Conservation (phyloP, 169 alveolate genomes). For the Cryptosporidium xiaoi region DNA sequence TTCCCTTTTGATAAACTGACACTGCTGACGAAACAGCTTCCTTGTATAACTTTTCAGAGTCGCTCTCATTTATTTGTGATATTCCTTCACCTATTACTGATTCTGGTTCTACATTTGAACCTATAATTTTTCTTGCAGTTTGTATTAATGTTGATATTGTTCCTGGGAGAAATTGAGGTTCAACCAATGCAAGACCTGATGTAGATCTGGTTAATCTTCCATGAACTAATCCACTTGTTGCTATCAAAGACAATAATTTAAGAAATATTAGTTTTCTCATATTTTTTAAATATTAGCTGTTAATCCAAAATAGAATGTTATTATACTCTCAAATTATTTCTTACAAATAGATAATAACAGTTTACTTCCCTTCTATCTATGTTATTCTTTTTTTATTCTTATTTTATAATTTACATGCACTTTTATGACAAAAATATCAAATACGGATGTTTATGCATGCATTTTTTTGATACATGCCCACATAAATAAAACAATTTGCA, state of each 20-base stretch:
- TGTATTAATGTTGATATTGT: conserved; percentile 68
- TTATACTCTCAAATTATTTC: too few species aligned
- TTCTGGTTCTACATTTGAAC: conserved; percentile 63
- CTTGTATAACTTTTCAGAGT: conserved; percentile 50
- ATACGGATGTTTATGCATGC: not conserved
- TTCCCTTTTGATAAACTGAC: conserved; percentile 73
- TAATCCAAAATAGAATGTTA: too few species aligned
- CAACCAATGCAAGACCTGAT: conserved; percentile 47
- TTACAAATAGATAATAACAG: too few species aligned
- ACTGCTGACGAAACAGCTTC: conserved; percentile 64
- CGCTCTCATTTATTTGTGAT: conserved; percentile 14
- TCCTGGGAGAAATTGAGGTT: conserved; percentile 70
- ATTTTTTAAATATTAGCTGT: not conserved
- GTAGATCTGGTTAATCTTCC: conserved; percentile 68
- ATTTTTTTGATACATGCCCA: not conserved
- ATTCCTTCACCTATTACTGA: conserved; percentile 68
- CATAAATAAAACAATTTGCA: not conserved
- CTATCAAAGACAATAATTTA: conserved; percentile 6
- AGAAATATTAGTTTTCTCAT: conserved; percentile 6
- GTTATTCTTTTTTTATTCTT: not conserved
- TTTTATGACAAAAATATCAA: not conserved
- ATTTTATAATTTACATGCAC: not conserved
- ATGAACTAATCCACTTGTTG: conserved; percentile 2
- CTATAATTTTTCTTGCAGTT: conserved; percentile 71
- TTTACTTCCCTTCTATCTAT: too few species aligned